A percentile compares a stretch with the other conserved stretches of the same genome.
Evolutionary conservation across 352 stramenopile species (phyloP).

Genomic region (Globisporangium cystogenes): DNA sequence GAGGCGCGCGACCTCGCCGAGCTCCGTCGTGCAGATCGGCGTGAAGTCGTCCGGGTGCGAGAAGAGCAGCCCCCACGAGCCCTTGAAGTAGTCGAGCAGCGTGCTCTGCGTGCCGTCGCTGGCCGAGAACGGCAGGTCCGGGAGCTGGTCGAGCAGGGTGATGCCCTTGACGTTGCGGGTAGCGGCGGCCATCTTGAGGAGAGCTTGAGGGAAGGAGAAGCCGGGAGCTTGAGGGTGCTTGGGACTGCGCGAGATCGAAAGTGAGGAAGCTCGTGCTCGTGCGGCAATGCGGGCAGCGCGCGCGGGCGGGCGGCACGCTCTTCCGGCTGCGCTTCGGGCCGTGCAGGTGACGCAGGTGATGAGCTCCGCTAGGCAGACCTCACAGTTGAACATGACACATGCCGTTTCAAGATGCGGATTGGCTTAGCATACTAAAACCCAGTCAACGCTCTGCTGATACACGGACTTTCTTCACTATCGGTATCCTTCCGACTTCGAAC

Average conservation of each 20-base stretch:
- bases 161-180: slow-evolving; percentile 30
- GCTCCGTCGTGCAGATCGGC: slow-evolving; percentile 84
- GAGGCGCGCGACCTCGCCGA: slow-evolving; percentile 79
- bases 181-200: slow-evolving; percentile 1
- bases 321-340: too few relatives aligned
- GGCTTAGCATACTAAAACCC: too few relatives aligned
- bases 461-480: too few relatives aligned
- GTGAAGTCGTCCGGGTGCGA: slow-evolving; percentile 89
- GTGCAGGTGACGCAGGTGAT: too few relatives aligned
- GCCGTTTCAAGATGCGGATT: too few relatives aligned
- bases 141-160: slow-evolving; percentile 39
- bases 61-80: slow-evolving; percentile 63
- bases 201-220: background rate
- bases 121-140: slow-evolving; percentile 19
- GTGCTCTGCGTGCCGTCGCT: slow-evolving; percentile 74
- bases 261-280: background rate
- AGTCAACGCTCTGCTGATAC: too few relatives aligned
- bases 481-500: too few relatives aligned
- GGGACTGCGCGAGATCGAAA: background rate
- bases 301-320: too few relatives aligned
- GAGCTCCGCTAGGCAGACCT: too few relatives aligned
- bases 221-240: background rate
- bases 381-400: too few relatives aligned
- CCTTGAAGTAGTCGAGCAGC: slow-evolving; percentile 41
- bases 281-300: too few relatives aligned